Evolutionary conservation across 371 early-diverging fungal species (phyloP).

Genomic region (Apophysomyces trapeziformis): DNA sequence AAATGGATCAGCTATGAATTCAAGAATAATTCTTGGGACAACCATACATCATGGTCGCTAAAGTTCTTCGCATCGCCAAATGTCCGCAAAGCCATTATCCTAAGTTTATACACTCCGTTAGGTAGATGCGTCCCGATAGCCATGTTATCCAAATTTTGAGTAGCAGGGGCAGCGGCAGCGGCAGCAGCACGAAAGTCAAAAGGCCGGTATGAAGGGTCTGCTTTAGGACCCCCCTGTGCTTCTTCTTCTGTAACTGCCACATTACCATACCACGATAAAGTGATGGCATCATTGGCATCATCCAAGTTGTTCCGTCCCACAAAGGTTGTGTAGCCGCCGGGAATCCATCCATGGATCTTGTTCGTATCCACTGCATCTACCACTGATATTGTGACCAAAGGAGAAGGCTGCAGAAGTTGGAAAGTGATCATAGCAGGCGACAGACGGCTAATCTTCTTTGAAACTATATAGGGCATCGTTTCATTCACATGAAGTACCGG

Average conservation of each 20-base stretch:
- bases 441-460: slow-evolving; percentile 2
- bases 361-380: slow-evolving; percentile 26
- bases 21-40: slow-evolving; percentile 21
- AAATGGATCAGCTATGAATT: background rate
- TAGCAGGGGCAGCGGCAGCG: background rate
- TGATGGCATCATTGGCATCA: slow-evolving; percentile 30
- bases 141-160: background rate
- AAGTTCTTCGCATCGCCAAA: slow-evolving; percentile 33
- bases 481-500: slow-evolving; percentile 41
- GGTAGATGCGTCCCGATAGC: slow-evolving; percentile 22
- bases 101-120: slow-evolving; percentile 33
- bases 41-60: slow-evolving; percentile 45
- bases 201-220: slow-evolving; percentile 6
- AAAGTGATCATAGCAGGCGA: slow-evolving; percentile 28
- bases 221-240: slow-evolving; percentile 17
- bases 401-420: slow-evolving; percentile 35
- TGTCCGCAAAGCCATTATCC: slow-evolving; percentile 38
- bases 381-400: slow-evolving; percentile 27
- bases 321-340: slow-evolving; percentile 39
- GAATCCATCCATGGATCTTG: slow-evolving; percentile 30
- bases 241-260: slow-evolving; percentile 32
- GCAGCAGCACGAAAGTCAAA: background rate
- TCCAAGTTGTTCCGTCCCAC: slow-evolving; percentile 32
- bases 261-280: slow-evolving; percentile 40
- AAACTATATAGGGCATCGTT: slow-evolving; percentile 34